Evolutionary conservation across 2,329 filamentous ascomycete species (phyloP).

Genomic region (Fusarium hainanense): DNA sequence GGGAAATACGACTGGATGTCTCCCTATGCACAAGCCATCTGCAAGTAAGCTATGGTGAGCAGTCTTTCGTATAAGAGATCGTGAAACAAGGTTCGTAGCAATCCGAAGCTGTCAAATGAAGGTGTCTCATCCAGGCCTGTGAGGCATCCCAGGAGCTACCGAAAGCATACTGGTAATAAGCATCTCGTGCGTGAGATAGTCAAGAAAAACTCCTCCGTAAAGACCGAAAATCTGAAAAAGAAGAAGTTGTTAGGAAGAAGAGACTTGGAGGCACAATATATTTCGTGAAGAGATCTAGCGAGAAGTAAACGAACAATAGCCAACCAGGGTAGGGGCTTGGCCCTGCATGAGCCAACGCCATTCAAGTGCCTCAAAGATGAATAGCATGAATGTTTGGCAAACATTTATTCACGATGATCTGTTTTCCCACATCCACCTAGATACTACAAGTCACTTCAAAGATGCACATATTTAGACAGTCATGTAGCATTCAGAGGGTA

Average conservation of each 20-base stretch:
- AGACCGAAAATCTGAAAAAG: not conserved
- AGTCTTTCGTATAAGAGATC: not conserved
- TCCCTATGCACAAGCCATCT: not conserved
- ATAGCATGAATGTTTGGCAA: not conserved
- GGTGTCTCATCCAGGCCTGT: rapidly evolving
- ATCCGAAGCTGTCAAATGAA: not conserved
- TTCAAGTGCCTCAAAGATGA: not conserved
- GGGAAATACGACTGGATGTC: not conserved
- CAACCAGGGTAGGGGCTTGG: not conserved
- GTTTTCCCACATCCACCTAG: not conserved
- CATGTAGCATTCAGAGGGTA: not conserved
- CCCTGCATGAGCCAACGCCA: not conserved
- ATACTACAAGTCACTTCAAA: too few relatives aligned
- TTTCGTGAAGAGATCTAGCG: not conserved
- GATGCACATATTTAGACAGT: too few relatives aligned
- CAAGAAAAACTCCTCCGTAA: not conserved
- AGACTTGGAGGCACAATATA: not conserved
- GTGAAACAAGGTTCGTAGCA: not conserved
- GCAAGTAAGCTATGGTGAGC: not conserved
- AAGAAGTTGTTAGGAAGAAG: not conserved
- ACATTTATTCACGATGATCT: not conserved
- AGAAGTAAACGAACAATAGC: not conserved
- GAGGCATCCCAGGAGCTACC: not conserved
- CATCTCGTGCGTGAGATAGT: not conserved
- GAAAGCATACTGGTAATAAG: not conserved